A percentile compares a stretch with the other conserved stretches of the same genome.
These are phyloP conservation scores for Diaporthe velutina DNA, from an alignment of 2,329 filamentous ascomycete genomes.

Conservation along the genomic window DNA sequence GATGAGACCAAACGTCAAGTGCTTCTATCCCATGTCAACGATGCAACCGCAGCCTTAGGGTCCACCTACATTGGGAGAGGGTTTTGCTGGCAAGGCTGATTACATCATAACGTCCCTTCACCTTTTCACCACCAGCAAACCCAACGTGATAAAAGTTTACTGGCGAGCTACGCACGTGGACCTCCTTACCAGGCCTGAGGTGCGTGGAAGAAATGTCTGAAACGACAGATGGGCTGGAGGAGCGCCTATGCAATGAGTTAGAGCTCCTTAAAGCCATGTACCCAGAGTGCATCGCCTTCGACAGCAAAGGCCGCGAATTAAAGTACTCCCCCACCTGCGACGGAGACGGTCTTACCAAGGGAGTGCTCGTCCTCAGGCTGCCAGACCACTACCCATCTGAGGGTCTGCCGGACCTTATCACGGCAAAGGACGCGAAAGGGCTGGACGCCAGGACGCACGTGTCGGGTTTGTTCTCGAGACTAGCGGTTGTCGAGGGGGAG, in stretches of 20 bases:
- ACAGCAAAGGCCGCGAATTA: background rate
- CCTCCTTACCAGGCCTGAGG: background rate
- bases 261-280: slow-evolving; percentile 9
- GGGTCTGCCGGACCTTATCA: slow-evolving; percentile 9
- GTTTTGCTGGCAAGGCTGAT: background rate
- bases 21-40: background rate
- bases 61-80: background rate
- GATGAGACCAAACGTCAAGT: background rate
- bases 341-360: background rate
- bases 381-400: background rate
- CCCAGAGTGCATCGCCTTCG: slow-evolving; percentile 14
- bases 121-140: background rate
- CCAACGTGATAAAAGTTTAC: background rate
- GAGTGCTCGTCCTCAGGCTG: slow-evolving; percentile 5
- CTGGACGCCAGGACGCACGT: slow-evolving; percentile 2
- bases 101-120: background rate
- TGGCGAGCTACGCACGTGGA: background rate
- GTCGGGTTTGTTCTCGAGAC: background rate
- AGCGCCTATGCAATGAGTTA: slow-evolving; percentile 1
- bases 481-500: background rate
- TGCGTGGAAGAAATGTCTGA: background rate
- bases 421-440: background rate
- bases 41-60: background rate
- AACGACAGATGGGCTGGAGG: background rate
- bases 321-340: background rate